Base-by-base conservation (phyloP, 202 grass and related monocot genomes). In the Schoenoplectus triqueter region DNA sequence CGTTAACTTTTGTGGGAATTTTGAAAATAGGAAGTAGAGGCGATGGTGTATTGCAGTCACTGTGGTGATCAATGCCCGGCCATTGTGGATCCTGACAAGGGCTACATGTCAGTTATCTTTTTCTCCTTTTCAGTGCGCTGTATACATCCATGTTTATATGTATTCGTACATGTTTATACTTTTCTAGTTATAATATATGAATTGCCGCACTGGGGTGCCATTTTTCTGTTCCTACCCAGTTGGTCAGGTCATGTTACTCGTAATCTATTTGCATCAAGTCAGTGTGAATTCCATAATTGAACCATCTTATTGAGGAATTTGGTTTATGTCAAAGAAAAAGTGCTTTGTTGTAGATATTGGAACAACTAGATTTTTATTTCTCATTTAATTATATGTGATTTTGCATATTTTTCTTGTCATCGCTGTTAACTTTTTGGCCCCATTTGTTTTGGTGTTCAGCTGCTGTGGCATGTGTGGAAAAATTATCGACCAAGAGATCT, bases 401-500 rank as follows among this genome's bases (percentile, higher is more conserved):
- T 73, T 5, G 7, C 18, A 51, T 51, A 20, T 51, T 74, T 31
- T 2, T 21, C 48, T 31, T 11, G 7, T 74, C 7, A 17, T 71
- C 47, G 41, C 18, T 71, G 41, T 48, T 71, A 70, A 47, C 42
- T 70, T 7, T 42, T 71, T 5, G 14, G 2, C 4, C 6, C 45
- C 9, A 21, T 69, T 66, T 56, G 6, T 74, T 13, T 49, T 90
- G 74, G 63, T 89, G 56, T 63, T 86, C 89, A 94, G 95, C 69
- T 93, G 90, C 41, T 94, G 95, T 81, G 86, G 72, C 50, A 52
- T 51, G 1, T 97, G 95, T n/a, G 95, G 92, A 14, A 97, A 90
- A 88, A 88, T 97, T 86, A 67, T 97, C 70, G 95, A 97, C 83
- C 69, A 97, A 66, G 92, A 97, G 10, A 79, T 97, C 47, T 97